These are phyloP conservation scores for Globisporangium splendens DNA, from an alignment of 352 stramenopile genomes.

Conservation along the genomic window DNA sequence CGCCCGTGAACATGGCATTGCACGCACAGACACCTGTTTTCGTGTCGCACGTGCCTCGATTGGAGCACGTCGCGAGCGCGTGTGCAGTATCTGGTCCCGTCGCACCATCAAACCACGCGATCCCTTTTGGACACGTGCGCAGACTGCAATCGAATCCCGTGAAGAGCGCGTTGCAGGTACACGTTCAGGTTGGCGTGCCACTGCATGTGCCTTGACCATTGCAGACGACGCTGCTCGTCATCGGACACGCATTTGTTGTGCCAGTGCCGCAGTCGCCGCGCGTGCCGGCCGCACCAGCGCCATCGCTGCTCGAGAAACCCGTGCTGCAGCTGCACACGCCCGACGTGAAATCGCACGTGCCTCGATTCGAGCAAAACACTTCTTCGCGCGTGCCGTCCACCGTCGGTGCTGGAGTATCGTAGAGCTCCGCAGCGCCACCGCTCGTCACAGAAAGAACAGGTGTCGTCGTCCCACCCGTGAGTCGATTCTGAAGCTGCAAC, in stretches of 20 bases:
- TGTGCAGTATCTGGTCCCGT: constrained; percentile 49
- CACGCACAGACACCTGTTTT: constrained; percentile 60
- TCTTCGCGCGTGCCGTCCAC: constrained; percentile 47
- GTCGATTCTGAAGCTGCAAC: constrained; percentile 43
- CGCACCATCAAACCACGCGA: constrained; percentile 67
- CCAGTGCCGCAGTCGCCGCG: constrained; percentile 49
- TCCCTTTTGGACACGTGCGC: constrained; percentile 44
- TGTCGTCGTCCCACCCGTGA: constrained; percentile 20
- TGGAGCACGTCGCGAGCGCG: constrained; percentile 45
- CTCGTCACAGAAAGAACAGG: constrained; percentile 15
- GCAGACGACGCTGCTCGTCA: constrained; percentile 28
- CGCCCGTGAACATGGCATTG: constrained; percentile 64
- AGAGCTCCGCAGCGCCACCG: background rate
- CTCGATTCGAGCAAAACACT: constrained; percentile 84
- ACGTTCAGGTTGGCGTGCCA: constrained; percentile 38
- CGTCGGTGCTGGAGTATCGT: constrained; percentile 6
- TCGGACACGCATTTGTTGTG: constrained; percentile 30
- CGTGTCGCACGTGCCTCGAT: constrained; percentile 50
- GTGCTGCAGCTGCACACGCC: constrained; percentile 69
- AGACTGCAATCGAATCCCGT: constrained; percentile 51
- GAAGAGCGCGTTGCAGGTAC: constrained; percentile 60
- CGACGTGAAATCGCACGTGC: constrained; percentile 48
- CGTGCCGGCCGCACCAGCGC: constrained; percentile 28
- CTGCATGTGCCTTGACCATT: constrained; percentile 50
- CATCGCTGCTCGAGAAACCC: constrained; percentile 61